These are phyloP conservation scores for Salisapilia sapeloensis DNA, from an alignment of 352 stramenopile species.

Conservation along the genomic window DNA sequence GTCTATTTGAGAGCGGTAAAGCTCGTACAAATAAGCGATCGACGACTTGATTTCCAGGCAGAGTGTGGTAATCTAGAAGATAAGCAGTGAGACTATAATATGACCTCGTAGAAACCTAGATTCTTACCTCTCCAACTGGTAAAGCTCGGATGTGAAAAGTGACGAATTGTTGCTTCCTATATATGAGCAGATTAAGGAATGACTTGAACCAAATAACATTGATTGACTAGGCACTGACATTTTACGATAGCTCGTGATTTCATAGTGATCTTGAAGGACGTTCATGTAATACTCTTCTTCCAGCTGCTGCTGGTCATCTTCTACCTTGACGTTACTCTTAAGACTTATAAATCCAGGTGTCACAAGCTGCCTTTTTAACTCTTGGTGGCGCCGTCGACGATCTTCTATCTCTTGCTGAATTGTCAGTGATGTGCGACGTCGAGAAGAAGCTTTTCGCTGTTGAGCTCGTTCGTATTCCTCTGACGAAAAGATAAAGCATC, in stretches of 20 bases:
- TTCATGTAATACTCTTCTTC: slow-evolving; percentile 24
- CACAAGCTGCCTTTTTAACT: slow-evolving; percentile 32
- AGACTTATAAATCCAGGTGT: slow-evolving; percentile 2
- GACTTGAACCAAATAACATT: neutral
- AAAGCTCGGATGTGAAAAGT: slow-evolving; percentile 59
- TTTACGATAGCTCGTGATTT: slow-evolving; percentile 32
- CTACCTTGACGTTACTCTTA: slow-evolving; percentile 8
- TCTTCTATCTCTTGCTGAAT: slow-evolving; percentile 25
- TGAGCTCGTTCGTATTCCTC: slow-evolving; percentile 14
- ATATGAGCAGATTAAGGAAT: neutral
- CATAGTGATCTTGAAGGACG: slow-evolving; percentile 26
- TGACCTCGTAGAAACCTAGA: neutral
- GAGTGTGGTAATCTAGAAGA: slow-evolving; percentile 32
- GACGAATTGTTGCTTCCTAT: slow-evolving; percentile 34
- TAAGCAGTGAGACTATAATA: neutral
- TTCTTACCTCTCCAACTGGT: slow-evolving; percentile 44
- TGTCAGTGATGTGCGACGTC: slow-evolving; percentile 36
- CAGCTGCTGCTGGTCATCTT: slow-evolving; percentile 1
- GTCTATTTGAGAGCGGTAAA: slow-evolving; percentile 47
- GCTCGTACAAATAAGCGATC: slow-evolving; percentile 55
- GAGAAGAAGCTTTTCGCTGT: slow-evolving; percentile 15
- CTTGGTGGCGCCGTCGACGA: slow-evolving; percentile 14
- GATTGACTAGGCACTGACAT: slow-evolving; percentile 13
- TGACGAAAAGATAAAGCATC: slow-evolving; percentile 42
- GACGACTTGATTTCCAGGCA: slow-evolving; percentile 28